Evolutionary conservation across 257 asterid species (phyloP).

Genomic region (Fraxinus cuspidata): DNA sequence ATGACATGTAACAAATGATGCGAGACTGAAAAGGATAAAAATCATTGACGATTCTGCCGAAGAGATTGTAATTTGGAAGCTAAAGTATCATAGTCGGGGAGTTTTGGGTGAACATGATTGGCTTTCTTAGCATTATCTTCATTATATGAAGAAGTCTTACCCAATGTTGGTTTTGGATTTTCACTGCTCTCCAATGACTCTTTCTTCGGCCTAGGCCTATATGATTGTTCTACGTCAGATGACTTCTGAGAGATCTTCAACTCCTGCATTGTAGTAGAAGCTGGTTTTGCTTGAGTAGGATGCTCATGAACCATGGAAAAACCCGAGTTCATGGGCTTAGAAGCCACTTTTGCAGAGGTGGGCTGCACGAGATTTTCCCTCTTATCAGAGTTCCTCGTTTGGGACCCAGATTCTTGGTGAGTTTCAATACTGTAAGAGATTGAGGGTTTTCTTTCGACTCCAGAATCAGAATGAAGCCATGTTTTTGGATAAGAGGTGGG

Average conservation of each 20-base stretch:
- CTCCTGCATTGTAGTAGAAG: slow-evolving; percentile 31
- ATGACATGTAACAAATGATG: background rate
- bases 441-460: slow-evolving; percentile 32
- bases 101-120: slow-evolving; percentile 90
- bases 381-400: slow-evolving; percentile 31
- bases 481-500: slow-evolving; percentile 15
- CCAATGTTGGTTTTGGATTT: slow-evolving; percentile 30
- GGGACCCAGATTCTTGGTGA: slow-evolving; percentile 31
- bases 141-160: slow-evolving; percentile 32
- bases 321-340: slow-evolving; percentile 18
- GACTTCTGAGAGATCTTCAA: slow-evolving; percentile 38
- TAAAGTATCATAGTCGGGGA: slow-evolving; percentile 74
- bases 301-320: slow-evolving; percentile 22
- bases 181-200: slow-evolving; percentile 31
- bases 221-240: slow-evolving; percentile 33
- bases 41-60: slow-evolving; percentile 40
- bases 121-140: slow-evolving; percentile 54
- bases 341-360: slow-evolving; percentile 31
- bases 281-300: slow-evolving; percentile 35
- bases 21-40: slow-evolving; percentile 11
- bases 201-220: slow-evolving; percentile 28
- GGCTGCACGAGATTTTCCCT: slow-evolving; percentile 38
- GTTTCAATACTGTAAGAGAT: slow-evolving; percentile 30
- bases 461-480: slow-evolving; percentile 35
- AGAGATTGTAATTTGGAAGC: slow-evolving; percentile 48